phyloP scores from a whole-genome alignment of 805 yeast species.

The Dipodascopsis tothii region DNA sequence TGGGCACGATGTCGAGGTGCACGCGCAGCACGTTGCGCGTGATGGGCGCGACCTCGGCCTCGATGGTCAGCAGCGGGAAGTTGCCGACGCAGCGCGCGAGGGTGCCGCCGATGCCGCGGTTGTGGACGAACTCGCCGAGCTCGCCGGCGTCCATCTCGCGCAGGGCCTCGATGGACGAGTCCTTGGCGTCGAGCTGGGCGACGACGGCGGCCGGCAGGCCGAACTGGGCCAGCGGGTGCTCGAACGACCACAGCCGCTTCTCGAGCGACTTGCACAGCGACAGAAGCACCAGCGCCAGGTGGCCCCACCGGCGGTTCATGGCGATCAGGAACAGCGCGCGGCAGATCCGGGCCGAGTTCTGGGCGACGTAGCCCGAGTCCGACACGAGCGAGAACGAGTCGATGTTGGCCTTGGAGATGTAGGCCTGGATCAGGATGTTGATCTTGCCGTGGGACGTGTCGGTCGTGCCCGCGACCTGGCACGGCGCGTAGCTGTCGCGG shows the following conservation, averaged over 20 bases:
- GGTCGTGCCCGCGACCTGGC: constrained; percentile 72
- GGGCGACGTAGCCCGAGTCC: constrained; percentile 89
- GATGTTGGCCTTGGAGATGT: constrained; percentile 64
- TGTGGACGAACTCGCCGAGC: constrained; percentile 84
- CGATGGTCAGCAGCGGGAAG: constrained; percentile 69
- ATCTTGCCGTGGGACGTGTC: constrained; percentile 81
- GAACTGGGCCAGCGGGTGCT: constrained; percentile 85
- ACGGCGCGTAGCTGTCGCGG: constrained; percentile 45
- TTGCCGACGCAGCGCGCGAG: constrained; percentile 54
- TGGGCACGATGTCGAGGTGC: constrained; percentile 60
- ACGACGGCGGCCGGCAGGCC: constrained; percentile 55
- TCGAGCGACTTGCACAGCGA: constrained; percentile 83
- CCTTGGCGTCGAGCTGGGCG: constrained; percentile 51
- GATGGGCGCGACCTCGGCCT: constrained; percentile 80
- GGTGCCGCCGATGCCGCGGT: constrained; percentile 60
- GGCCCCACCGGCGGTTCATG: constrained; percentile 86
- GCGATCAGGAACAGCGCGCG: constrained; percentile 85
- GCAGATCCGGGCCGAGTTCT: constrained; percentile 86
- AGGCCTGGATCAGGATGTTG: constrained; percentile 79
- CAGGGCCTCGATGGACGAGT: constrained; percentile 52
- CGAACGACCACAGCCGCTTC: constrained; percentile 76
- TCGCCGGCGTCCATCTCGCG: constrained; percentile 69
- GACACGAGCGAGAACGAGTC: constrained; percentile 76
- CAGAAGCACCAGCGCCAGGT: constrained; percentile 62
- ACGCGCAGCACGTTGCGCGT: constrained; percentile 80